Base-by-base conservation (phyloP, 176 grass and related monocot genomes). In the Saccharum officinarum region DNA sequence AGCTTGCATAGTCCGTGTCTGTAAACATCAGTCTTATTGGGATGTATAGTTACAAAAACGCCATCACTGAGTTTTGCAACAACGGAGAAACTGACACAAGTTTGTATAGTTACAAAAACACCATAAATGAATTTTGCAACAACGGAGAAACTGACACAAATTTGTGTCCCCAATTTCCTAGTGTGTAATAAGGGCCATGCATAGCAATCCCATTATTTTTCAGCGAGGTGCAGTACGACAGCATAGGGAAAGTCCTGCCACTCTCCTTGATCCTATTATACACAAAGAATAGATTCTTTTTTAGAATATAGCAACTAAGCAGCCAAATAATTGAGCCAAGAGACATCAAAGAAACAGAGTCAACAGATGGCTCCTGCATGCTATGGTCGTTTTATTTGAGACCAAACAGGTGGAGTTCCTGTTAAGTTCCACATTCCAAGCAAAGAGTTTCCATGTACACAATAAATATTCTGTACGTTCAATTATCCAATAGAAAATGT, bases 161-260 rank as follows among this genome's bases (percentile, higher is more conserved):
- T 28, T 72, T 5, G 30, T 47, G 28, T 22, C 8, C 20, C 25
- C 67, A 44, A 67, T 46, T 45, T 40, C 41, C 33, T 67, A 41
- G 10, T 71, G 61, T 77, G 10, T 40, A 64, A 8, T 20, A 86
- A 64, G 68, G 80, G 22, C 66, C 33, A 59, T 12, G 50, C 39
- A 72, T 23, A 23, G n/a, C 41, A 77, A 79, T 2, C 33, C 67
- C 55, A 73, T 80, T 84, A 84, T 84, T 88, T 41, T 33, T 33
- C 12, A 3, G 67, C 3, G 4, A 39, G n/a, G 18, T 6, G 49
- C 17, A 39, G 10, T 47, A 61, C 14, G 44, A 62, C 39, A 17
- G 33, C 54, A 62, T n/a, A 62, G 37, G 13, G 26, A 8, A 46
- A 66, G 3, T 47, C 17, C 45, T 60, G 47, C 64, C 5, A 8